Percentiles rank a stretch among this genome's conserved stretches.
phyloP scores from a whole-genome alignment of 2,329 filamentous ascomycete species.

The Waltergamsia citrina region DNA sequence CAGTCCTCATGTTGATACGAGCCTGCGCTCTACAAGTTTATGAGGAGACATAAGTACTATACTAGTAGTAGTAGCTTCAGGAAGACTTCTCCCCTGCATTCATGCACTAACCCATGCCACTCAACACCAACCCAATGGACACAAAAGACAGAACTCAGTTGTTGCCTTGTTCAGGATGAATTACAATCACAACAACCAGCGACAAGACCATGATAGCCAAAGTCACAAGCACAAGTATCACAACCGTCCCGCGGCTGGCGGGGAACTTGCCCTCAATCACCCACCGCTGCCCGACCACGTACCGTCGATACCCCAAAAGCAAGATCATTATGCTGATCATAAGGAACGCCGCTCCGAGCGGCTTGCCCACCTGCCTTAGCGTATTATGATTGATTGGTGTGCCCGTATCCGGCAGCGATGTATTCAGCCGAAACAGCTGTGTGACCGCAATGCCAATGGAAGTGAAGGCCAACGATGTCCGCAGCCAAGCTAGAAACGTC shows the following conservation, averaged over 20 bases:
- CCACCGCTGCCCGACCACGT: conserved; percentile 71
- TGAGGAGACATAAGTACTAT: too few relatives aligned
- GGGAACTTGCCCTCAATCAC: conserved; percentile 74
- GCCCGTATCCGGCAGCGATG: conserved; percentile 32
- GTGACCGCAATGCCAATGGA: conserved; percentile 77
- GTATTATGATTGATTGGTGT: conserved; percentile 25
- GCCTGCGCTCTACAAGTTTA: too few relatives aligned
- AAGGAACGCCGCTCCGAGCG: conserved; percentile 68
- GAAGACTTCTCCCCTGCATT: too few relatives aligned
- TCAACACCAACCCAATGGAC: too few relatives aligned
- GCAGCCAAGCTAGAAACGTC: conserved; percentile 78
- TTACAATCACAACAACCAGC: conserved; percentile 49
- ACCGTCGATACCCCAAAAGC: conserved; percentile 68
- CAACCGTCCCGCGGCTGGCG: conserved; percentile 64
- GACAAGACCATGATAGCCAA: conserved; percentile 52
- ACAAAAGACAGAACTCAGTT: too few relatives aligned
- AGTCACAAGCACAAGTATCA: conserved; percentile 58
- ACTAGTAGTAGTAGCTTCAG: too few relatives aligned
- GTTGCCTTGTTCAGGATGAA: too few relatives aligned
- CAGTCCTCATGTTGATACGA: too few relatives aligned
- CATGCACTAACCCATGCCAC: too few relatives aligned
- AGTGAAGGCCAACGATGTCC: conserved; percentile 73
- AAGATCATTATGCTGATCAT: conserved; percentile 67
- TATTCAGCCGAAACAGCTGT: conserved; percentile 77
- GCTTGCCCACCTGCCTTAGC: conserved; percentile 59